phyloP scores from a whole-genome alignment of 2,329 filamentous ascomycete species.

The Hymenoscyphus fructigenus region DNA sequence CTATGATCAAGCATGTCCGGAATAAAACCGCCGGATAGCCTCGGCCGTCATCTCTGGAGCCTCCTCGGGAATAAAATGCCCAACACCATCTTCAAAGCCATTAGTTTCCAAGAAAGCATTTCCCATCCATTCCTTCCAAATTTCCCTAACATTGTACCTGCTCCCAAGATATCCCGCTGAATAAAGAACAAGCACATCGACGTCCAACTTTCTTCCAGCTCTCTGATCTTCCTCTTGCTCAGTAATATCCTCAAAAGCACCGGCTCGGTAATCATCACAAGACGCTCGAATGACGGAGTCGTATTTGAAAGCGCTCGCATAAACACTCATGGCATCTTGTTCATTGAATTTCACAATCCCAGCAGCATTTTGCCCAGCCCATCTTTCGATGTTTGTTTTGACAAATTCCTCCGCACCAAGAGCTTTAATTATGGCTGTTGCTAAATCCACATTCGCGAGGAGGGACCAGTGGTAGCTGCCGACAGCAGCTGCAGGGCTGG shows the following conservation, averaged over 20 bases:
- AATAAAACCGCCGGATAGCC: conserved; percentile 21
- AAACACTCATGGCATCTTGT: conserved; percentile 44
- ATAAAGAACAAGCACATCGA: conserved; percentile 46
- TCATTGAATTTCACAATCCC: conserved; percentile 27
- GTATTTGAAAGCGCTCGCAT: conserved; percentile 43
- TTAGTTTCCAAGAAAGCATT: conserved; percentile 33
- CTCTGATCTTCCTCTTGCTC: conserved; percentile 47
- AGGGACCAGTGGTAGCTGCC: conserved; percentile 50
- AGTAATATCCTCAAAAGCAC: conserved; percentile 42
- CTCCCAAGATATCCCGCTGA: conserved; percentile 43
- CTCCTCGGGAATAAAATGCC: conserved; percentile 50
- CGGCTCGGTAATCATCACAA: conserved; percentile 49
- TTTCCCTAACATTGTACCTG: conserved; percentile 42
- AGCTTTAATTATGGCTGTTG: conserved; percentile 44
- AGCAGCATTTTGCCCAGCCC: conserved; percentile 31
- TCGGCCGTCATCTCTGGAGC: conserved; percentile 39
- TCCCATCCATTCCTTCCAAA: conserved; percentile 48
- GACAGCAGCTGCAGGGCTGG: conserved; percentile 38
- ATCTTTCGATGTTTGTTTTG: conserved; percentile 36
- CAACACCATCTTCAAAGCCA: conserved; percentile 39
- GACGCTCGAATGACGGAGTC: conserved; percentile 43
- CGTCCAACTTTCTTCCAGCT: conserved; percentile 43
- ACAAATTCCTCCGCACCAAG: conserved; percentile 44
- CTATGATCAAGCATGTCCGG: neutral
- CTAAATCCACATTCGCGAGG: conserved; percentile 46